These are phyloP conservation scores for Backusella macrospora DNA, from an alignment of 192 early-diverging fungal genomes.

Conservation along the genomic window DNA sequence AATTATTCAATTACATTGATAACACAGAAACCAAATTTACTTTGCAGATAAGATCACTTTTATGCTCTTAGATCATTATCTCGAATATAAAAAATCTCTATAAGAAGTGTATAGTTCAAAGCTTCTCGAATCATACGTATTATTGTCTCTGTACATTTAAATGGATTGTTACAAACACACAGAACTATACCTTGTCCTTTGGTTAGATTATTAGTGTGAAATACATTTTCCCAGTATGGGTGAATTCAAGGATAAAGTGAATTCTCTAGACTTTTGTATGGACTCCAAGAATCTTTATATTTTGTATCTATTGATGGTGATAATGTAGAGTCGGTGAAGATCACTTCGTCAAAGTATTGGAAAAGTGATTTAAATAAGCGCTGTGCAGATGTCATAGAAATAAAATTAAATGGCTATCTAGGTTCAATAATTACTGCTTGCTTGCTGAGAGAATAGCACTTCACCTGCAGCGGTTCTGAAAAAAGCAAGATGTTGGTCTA, in stretches of 20 bases:
- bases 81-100: conserved; percentile 59
- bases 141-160: conserved; percentile 42
- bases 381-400: conserved; percentile 2
- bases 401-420: conserved; percentile 14
- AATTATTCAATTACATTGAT: conserved; percentile 40
- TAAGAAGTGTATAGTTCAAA: conserved; percentile 49
- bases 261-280: conserved; percentile 24
- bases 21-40: conserved; percentile 44
- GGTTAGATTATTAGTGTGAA: conserved; percentile 20
- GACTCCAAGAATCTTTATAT: conserved; percentile 23
- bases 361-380: conserved; percentile 27
- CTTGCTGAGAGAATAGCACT: not conserved
- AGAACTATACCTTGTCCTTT: conserved; percentile 32
- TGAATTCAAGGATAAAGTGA: conserved; percentile 32
- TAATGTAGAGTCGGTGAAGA: not conserved
- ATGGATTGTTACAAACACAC: conserved; percentile 46
- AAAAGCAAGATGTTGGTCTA: conserved; percentile 11
- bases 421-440: conserved; percentile 14
- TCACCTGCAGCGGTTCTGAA: conserved; percentile 6
- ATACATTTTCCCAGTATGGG: conserved; percentile 23
- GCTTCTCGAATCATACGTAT: conserved; percentile 43
- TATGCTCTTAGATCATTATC: conserved; percentile 41
- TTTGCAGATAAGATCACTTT: conserved; percentile 36
- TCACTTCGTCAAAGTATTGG: conserved; percentile 18
- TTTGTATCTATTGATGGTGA: conserved; percentile 4